phyloP scores from a whole-genome alignment of 2,329 filamentous ascomycete genomes.

The Talaromyces piceae region DNA sequence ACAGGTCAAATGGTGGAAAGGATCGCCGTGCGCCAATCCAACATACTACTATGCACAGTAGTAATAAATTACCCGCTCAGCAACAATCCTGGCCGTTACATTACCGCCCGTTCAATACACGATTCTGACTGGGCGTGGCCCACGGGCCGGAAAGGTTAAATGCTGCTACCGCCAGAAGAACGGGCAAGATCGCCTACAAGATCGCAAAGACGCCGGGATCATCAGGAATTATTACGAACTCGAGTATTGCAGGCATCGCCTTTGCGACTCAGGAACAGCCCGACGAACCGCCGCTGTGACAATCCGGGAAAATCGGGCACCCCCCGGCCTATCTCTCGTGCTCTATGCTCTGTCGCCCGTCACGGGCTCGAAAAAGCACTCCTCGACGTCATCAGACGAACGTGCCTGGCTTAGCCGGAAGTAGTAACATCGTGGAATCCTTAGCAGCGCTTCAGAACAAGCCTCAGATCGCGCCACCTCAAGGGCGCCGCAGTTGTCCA shows the following conservation, averaged over 20 bases:
- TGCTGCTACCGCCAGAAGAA: neutral
- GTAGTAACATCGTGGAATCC: neutral
- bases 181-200: neutral
- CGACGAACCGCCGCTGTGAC: neutral
- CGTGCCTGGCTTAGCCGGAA: neutral
- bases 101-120: neutral
- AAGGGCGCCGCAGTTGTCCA: neutral
- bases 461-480: neutral
- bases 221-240: no score
- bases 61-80: neutral
- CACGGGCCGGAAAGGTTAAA: neutral
- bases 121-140: neutral
- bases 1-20: neutral
- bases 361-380: neutral
- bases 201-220: neutral
- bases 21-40: neutral
- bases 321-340: no score
- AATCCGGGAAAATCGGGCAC: no score
- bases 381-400: neutral
- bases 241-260: no score
- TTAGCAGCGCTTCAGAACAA: neutral
- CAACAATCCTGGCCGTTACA: neutral
- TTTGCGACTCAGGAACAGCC: neutral
- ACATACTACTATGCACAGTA: no score
- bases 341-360: no score